phyloP scores from a whole-genome alignment of 345 rosid species.

The Trapa bicornis region DNA sequence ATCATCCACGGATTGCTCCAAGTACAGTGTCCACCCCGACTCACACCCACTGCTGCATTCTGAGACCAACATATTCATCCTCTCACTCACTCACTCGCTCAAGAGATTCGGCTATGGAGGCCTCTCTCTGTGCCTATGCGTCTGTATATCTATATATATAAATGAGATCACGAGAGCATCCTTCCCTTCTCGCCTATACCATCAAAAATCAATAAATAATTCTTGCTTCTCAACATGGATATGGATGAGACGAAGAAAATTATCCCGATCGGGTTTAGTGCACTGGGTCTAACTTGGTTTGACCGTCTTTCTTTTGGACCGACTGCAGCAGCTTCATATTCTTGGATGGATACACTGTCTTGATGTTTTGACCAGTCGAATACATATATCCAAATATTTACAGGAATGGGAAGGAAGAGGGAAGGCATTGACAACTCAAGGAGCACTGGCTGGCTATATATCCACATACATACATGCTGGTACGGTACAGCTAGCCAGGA shows the following conservation, averaged over 20 bases:
- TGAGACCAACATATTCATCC: slow-evolving; percentile 35
- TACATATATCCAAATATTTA: too few species aligned
- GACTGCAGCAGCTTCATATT: too few species aligned
- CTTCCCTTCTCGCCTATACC: neutral
- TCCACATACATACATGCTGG: slow-evolving; percentile 29
- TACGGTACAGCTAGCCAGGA: slow-evolving; percentile 19
- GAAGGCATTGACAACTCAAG: neutral
- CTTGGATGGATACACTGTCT: too few species aligned
- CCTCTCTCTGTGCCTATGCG: neutral
- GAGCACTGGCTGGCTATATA: neutral
- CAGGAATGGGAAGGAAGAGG: neutral
- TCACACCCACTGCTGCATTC: slow-evolving; percentile 80
- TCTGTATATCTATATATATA: neutral
- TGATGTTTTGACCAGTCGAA: too few species aligned
- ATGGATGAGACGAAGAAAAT: neutral
- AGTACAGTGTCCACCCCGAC: slow-evolving; percentile 96
- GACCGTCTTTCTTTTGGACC: too few species aligned
- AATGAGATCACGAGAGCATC: neutral
- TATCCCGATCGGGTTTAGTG: too few species aligned
- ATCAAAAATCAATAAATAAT: neutral
- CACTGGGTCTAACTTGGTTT: too few species aligned
- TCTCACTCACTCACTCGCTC: neutral
- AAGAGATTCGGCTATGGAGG: neutral
- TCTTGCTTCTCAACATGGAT: neutral
- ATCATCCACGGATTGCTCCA: slow-evolving; percentile 50